Evolutionary conservation across 2,329 filamentous ascomycete species (phyloP), one percentile per base, ranked within the genome.

Genomic region (Neocucurbitaria cava): DNA sequence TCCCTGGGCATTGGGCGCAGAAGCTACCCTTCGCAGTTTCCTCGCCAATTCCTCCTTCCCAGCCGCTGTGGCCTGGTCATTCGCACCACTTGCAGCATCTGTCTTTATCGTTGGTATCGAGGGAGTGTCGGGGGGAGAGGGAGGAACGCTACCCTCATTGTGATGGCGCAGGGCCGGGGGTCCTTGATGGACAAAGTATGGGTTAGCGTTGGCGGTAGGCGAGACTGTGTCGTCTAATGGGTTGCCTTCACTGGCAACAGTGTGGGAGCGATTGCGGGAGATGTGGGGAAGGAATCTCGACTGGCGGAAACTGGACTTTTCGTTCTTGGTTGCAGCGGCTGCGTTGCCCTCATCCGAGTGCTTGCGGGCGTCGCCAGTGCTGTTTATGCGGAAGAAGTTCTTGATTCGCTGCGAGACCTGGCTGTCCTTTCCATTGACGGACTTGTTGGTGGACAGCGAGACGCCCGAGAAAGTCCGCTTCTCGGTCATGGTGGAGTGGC

Each of bases 151-250:
- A 70, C 89, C 91, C 65, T 95, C 92, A 76, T 98, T 96, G 80
- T 96, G 92, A 79, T 99, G 95, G 72, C 94, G 89, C 68, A 98
- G 82, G 61, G 91, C 91, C 3, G 95, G 95, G 67, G 92, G 92
- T 52, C 95, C 95, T 78, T 99, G 95, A 75, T 98, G 95, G 64
- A 88, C 90, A 77, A 98, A 99, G 79, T 99, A 99, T 17, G 95
- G 95, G 75, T 99, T 99, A 61, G 92, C 94, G 72, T 94, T 88
- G 46, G 93, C 94, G 4, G 92, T 98, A 23, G 95, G 95, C 71
- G 93, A 96, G 70, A 96, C 83, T 58, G 86, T 83, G 76, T 97
- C 93, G 65, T 97, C 94, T 62, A 97, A 84, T 54, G 89, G 86
- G 73, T 97, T 92, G 66, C 93, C 93, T 78, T 97, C 94, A 78